Evolutionary conservation across 2,329 filamentous ascomycete genomes (phyloP).

Genomic region (Claviceps maximensis): DNA sequence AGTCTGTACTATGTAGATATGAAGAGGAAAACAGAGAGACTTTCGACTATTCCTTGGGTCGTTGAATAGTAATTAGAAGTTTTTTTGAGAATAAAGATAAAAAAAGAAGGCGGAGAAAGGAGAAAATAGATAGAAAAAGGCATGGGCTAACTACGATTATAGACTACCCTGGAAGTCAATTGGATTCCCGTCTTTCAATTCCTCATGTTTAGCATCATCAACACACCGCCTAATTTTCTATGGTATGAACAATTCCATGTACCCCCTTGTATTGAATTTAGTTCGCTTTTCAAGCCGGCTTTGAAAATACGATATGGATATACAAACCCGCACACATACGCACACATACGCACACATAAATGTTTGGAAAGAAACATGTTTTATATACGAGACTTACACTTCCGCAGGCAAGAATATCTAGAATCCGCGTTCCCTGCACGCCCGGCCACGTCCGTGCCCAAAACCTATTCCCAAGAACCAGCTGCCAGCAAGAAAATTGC

Average conservation of each 20-base stretch:
- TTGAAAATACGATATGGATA: no score
- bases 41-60: no score
- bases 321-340: no score
- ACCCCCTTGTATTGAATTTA: no score
- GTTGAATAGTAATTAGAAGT: no score
- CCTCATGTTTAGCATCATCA: constrained; percentile 57
- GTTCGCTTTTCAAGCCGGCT: no score
- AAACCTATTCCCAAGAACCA: background rate
- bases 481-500: background rate
- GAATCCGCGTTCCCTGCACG: constrained; percentile 60
- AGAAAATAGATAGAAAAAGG: background rate
- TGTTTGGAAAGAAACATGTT: no score
- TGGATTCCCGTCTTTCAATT: constrained; percentile 62
- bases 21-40: no score
- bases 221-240: constrained; percentile 69
- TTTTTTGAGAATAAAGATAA: background rate
- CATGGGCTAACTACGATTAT: background rate
- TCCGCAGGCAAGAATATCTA: constrained; percentile 58
- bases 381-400: no score
- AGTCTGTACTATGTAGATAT: no score
- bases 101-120: background rate
- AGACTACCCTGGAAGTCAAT: constrained; percentile 33
- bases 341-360: no score
- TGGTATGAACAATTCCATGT: constrained; percentile 42
- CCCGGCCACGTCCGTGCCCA: constrained; percentile 12